Percentiles rank a stretch among this genome's conserved stretches.
phyloP scores from a whole-genome alignment of 129 eudicot species.

The Erigeron canadensis region DNA sequence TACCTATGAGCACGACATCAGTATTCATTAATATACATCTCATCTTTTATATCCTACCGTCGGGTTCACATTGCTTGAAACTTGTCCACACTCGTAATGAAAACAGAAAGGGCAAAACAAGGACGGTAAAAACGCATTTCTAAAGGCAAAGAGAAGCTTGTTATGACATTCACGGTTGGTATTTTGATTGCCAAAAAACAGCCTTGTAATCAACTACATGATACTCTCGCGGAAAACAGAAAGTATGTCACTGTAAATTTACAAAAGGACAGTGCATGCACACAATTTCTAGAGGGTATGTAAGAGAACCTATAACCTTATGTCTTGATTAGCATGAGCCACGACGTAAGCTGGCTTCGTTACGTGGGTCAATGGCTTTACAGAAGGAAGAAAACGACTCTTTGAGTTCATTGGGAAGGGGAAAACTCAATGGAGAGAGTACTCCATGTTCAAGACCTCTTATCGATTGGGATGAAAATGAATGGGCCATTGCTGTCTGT shows the following conservation, averaged over 20 bases:
- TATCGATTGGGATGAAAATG: conserved; percentile 27
- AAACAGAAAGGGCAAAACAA: too few relatives aligned
- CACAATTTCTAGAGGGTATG: neutral
- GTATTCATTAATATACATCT: too few relatives aligned
- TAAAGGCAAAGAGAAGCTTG: neutral
- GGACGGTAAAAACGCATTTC: neutral
- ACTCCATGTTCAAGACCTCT: conserved; percentile 31
- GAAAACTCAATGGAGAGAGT: conserved; percentile 70
- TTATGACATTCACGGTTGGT: conserved; percentile 13
- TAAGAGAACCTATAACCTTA: neutral
- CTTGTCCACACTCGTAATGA: too few relatives aligned
- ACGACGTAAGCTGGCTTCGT: conserved; percentile 22
- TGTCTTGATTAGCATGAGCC: conserved; percentile 13
- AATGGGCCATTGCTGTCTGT: conserved; percentile 79
- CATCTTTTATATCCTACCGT: too few relatives aligned
- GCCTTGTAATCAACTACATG: conserved; percentile 26
- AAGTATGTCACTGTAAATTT: conserved; percentile 35
- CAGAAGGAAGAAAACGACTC: conserved; percentile 75
- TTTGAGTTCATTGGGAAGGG: conserved; percentile 72
- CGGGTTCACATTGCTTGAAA: too few relatives aligned
- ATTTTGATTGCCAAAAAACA: neutral
- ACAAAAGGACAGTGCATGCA: conserved; percentile 24
- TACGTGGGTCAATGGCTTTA: conserved; percentile 46
- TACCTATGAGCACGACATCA: too few relatives aligned
- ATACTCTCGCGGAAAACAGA: conserved; percentile 4